Evolutionary conservation across 257 asterid species (phyloP).

Genomic region (Solanum gandarillasii): DNA sequence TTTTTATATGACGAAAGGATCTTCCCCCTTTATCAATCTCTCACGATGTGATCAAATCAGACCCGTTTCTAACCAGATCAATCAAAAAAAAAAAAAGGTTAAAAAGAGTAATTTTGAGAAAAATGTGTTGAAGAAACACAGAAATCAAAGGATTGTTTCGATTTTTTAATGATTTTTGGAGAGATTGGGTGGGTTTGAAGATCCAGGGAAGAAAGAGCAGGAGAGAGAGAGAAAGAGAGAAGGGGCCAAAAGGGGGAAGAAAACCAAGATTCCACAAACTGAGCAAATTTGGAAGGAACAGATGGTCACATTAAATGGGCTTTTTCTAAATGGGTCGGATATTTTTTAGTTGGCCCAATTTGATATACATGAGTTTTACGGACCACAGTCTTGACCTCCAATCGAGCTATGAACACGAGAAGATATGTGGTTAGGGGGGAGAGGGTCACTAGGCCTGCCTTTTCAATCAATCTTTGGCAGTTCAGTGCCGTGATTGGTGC

Average conservation of each 20-base stretch:
- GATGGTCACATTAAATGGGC: constrained; percentile 18
- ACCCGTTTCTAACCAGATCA: constrained; percentile 33
- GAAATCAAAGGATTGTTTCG: constrained; percentile 3
- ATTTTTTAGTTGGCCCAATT: neutral
- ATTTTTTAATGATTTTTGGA: constrained; percentile 12
- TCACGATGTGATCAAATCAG: constrained; percentile 23
- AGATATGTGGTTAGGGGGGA: neutral
- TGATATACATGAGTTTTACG: neutral
- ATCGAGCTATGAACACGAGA: neutral
- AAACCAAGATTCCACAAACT: neutral
- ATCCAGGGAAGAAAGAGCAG: neutral
- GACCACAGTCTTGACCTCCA: neutral
- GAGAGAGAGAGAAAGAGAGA: neutral
- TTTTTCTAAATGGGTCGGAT: neutral
- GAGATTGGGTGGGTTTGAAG: constrained; percentile 27
- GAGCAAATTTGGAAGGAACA: neutral
- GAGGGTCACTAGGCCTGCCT: neutral
- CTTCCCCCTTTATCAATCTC: constrained; percentile 14
- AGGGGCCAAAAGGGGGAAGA: neutral
- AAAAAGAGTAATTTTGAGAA: neutral
- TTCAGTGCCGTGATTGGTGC: neutral
- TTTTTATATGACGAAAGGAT: constrained; percentile 11
- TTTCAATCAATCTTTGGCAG: neutral
- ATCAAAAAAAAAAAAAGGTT: neutral
- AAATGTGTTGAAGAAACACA: neutral